A percentile compares a stretch with the other conserved stretches of the same genome.
phyloP scores from a whole-genome alignment of 1,284 basidiomycete genomes.

The Bjerkandera adusta region DNA sequence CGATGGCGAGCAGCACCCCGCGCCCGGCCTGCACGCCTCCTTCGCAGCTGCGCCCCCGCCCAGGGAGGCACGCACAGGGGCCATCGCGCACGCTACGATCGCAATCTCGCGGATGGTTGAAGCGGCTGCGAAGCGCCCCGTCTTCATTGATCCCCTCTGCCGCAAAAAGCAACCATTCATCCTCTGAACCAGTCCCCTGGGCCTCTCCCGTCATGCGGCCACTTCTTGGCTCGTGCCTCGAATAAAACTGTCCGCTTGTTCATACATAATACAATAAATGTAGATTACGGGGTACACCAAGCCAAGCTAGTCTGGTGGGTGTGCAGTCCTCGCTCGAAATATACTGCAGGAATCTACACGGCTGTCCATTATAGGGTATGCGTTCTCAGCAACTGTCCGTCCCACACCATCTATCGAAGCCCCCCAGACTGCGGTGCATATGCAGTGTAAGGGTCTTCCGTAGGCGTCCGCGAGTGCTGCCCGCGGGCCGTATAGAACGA shows the following conservation, averaged over 20 bases:
- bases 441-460: neutral
- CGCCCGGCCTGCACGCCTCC: too few species aligned
- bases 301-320: too few species aligned
- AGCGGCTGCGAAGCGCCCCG: slow-evolving; percentile 6
- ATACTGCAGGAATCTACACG: neutral
- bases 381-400: too few species aligned
- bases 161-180: neutral
- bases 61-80: neutral
- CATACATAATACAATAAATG: too few species aligned
- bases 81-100: slow-evolving; percentile 7
- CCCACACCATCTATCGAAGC: neutral
- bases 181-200: neutral
- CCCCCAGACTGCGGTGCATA: neutral
- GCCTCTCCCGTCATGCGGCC: slow-evolving; percentile 1
- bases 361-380: neutral
- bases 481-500: slow-evolving; percentile 21
- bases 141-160: slow-evolving; percentile 6
- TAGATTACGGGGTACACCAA: too few species aligned
- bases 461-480: slow-evolving; percentile 12
- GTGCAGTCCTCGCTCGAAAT: too few species aligned
- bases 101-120: slow-evolving; percentile 11
- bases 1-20: too few species aligned
- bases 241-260: too few species aligned
- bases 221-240: too few species aligned
- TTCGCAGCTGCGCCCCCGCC: too few species aligned